A percentile compares a stretch with the other conserved stretches of the same genome.
phyloP scores from a whole-genome alignment of 2,329 filamentous ascomycete genomes.

The Rachicladosporium sp. region DNA sequence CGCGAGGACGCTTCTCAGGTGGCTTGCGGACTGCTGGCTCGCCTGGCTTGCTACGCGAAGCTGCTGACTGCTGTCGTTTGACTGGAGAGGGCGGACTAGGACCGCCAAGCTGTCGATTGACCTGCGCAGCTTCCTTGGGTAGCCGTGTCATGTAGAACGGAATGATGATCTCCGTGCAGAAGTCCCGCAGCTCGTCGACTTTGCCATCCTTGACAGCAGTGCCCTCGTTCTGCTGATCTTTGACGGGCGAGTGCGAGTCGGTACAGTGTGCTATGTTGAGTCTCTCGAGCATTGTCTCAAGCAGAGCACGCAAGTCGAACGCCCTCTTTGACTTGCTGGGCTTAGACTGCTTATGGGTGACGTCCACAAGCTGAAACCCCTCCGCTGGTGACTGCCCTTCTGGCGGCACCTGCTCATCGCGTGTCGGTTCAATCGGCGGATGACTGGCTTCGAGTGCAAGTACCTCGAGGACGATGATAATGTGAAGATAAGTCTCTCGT shows the following conservation, averaged over 20 bases:
- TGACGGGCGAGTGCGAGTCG: conserved; percentile 43
- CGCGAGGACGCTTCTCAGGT: conserved; percentile 30
- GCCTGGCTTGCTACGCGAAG: conserved; percentile 25
- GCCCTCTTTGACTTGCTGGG: conserved; percentile 34
- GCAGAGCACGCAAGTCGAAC: conserved; percentile 51
- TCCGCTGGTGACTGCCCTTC: conserved; percentile 9
- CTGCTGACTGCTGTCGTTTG: conserved; percentile 34
- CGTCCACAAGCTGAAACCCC: no score
- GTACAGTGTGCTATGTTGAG: conserved; percentile 77
- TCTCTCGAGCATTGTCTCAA: conserved; percentile 65
- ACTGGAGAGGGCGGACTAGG: conserved; percentile 49
- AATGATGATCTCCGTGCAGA: conserved; percentile 68
- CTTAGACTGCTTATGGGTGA: no score
- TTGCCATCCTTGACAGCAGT: conserved; percentile 15
- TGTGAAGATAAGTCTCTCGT: conserved; percentile 67
- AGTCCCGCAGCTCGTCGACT: conserved; percentile 59
- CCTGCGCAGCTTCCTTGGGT: conserved; percentile 54
- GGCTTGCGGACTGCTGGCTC: conserved; percentile 24
- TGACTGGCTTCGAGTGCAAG: conserved; percentile 44
- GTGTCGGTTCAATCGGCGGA: conserved; percentile 25
- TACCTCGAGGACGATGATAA: conserved; percentile 68
- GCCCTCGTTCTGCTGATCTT: conserved; percentile 9
- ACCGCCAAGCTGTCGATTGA: conserved; percentile 66
- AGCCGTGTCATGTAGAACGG: conserved; percentile 70
- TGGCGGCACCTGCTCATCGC: conserved; percentile 13